phyloP scores from a whole-genome alignment of 2,329 filamentous ascomycete genomes.

The Botrytis pseudocinerea region DNA sequence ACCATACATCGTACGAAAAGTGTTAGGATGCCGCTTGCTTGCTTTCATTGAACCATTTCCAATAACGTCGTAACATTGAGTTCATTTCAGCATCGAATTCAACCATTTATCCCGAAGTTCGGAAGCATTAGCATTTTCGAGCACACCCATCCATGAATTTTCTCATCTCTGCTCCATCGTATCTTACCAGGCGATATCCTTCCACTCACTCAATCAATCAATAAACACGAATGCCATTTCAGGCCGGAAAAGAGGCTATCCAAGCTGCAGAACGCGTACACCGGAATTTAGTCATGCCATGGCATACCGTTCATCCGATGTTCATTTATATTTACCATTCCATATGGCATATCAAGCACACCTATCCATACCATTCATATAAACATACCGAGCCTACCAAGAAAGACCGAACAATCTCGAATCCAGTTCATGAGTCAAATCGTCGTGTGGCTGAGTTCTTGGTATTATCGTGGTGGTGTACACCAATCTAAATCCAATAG shows the following conservation, averaged over 20 bases:
- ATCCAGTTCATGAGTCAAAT: not conserved
- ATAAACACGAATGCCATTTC: not conserved
- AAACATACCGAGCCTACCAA: constrained; percentile 2
- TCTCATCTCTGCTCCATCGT: constrained; percentile 1
- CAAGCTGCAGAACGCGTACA: not conserved
- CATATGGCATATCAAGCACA: not conserved
- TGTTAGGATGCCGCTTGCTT: constrained; percentile 7
- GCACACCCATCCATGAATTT: not conserved
- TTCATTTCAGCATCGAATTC: not conserved
- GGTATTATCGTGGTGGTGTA: not conserved
- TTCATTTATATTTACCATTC: not conserved
- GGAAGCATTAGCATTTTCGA: constrained; percentile 17
- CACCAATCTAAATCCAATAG: constrained; percentile 3
- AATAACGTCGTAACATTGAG: constrained; percentile 15
- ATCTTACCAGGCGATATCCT: constrained; percentile 10
- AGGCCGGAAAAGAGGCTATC: not conserved
- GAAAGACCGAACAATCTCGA: not conserved
- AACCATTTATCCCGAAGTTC: constrained; percentile 10
- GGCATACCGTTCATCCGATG: constrained; percentile 13
- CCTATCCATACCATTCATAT: not conserved
- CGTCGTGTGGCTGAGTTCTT: constrained; percentile 19
- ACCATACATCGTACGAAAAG: constrained; percentile 8
- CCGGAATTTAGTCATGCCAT: not conserved
- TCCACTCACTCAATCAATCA: constrained; percentile 8
- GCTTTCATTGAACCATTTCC: not conserved